Percentiles rank a stretch among this genome's conserved stretches.
Conservation (phyloP, 306 rosid genomes). For the Herpetospermum pedunculosum region DNA sequence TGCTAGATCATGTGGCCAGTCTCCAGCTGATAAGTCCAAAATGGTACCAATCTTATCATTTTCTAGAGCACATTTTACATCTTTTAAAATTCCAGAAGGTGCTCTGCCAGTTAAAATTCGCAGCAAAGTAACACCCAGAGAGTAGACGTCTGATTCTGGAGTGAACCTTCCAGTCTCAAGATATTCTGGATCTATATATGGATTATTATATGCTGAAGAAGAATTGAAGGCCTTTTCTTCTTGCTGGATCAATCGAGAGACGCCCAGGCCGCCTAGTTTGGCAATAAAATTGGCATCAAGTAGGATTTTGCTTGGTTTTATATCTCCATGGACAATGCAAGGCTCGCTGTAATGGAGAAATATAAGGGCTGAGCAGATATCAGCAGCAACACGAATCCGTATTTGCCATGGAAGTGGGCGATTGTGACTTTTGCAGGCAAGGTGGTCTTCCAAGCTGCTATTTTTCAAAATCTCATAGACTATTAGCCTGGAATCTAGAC, state of each 20-base stretch:
- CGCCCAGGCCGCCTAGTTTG: conserved; percentile 64
- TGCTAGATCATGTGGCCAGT: conserved; percentile 69
- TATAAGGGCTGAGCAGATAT: conserved; percentile 72
- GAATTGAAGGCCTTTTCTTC: conserved; percentile 28
- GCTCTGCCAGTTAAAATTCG: conserved; percentile 59
- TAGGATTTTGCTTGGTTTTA: conserved; percentile 77
- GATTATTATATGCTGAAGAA: conserved; percentile 13
- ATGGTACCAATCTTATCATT: conserved; percentile 37
- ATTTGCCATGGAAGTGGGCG: conserved; percentile 71
- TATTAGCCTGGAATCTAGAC: conserved; percentile 67
- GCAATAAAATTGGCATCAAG: conserved; percentile 70
- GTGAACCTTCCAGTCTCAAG: conserved; percentile 43
- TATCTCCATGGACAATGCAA: conserved; percentile 63
- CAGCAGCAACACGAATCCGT: conserved; percentile 55
- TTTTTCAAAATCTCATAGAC: conserved; percentile 69
- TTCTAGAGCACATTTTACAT: conserved; percentile 59
- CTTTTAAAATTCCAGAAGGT: conserved; percentile 40
- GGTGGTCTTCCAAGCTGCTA: conserved; percentile 73
- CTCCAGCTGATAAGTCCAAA: conserved; percentile 83
- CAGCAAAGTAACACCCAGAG: conserved; percentile 63
- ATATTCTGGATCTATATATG: conserved; percentile 66
- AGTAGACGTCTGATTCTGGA: conserved; percentile 75
- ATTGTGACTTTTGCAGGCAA: conserved; percentile 36
- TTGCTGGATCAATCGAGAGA: conserved; percentile 37
- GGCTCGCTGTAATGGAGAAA: conserved; percentile 73